Evolutionary conservation across 768 basidiomycete genomes (phyloP), one percentile per base, ranked within the genome.

Genomic region (Tephrocybe rancida): DNA sequence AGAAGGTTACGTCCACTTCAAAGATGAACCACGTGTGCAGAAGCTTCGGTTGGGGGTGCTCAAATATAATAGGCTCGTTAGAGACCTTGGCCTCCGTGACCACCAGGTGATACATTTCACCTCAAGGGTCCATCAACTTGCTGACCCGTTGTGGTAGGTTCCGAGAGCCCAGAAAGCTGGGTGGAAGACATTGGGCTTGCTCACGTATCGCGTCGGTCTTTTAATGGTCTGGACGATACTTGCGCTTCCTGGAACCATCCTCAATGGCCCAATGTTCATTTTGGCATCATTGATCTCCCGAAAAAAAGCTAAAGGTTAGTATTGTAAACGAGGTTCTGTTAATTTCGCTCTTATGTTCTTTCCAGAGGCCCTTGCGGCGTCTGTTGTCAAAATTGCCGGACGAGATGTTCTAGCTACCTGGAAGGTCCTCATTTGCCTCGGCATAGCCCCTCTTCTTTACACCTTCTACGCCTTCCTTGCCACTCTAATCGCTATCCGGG

Each of bases 381-480:
- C 95, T 7, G 85, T 84, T 3, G 96, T 98, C 67, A 98, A 98
- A 73, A 85, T 98, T 47, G 92, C 92, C 18, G 96, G 87, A n/a
- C 83, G 92, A 35, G 96, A 98, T 62, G 96, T 98, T n/a, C 76
- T 98, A 16, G 95, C 93, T 0, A 95, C 95, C 4, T 98, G 96
- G 96, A 98, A 98, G 69, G 86, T 98, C 29, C 80, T 98, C 26
- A 93, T 98, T 50, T 95, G 93, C 3, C 75, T 98, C 50, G 96
- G 87, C n/a, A 77, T 91, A 35, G 88, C 93, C 4, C 96, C 96
- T 9, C 74, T 95, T 5, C 72, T 98, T 32, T 98, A 96, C 73
- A 68, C 81, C 3, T 70, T 90, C 61, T 98, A 97, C 70, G 91
- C 92, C 25, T 71, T 88, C 63, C 66, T 94, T 25, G 92, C 93